Base-by-base conservation (phyloP, 2,329 filamentous ascomycete genomes). In the Colletotrichum magnum region DNA sequence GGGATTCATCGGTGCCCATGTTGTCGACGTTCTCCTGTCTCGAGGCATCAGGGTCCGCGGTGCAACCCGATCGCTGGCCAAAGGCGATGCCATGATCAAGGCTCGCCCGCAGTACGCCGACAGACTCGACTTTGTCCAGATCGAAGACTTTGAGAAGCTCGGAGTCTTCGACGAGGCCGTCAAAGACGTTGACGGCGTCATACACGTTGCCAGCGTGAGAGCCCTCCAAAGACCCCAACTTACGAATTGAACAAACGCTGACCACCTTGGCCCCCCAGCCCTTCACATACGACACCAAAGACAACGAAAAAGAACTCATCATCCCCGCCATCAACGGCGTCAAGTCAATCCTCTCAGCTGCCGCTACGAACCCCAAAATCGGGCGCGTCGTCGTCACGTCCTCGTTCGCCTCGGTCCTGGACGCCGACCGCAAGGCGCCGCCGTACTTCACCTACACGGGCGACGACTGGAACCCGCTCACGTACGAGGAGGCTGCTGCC, bases 371-470 rank as follows among this genome's bases (percentile, higher is more conserved):
- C 32, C 64, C 72, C 1, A 69, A 58, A 1, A 73, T 81, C 39
- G 74, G 70, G 13, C 77, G 79, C 6, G 51, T 83, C 43, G 80
- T 90, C 52, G 86, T 93, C 71, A 92, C 90, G 0, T 92, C 89
- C 3, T 92, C 89, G 2, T 93, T 92, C 73, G 90, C 90, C n/a
- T 83, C 89, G 0, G 90, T 93, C 18, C 74, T 91, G 57, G 83
- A 92, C 72, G 72, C 79, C 1, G 74, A 73, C 51, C 84, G 85
- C 63, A 84, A 84, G 26, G 81, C 78, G 28, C 82, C 83, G 70
- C 84, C 86, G 0, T 84, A 81, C 41, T 86, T 88, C 72, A 83
- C 79, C 2, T 89, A 89, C 75, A 84, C 82, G 0, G 87, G 85
- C 63, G 76, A 79, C 1, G 86, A 89, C 73, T 90, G 88, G 88